A percentile compares a stretch with the other conserved stretches of the same genome.
phyloP scores from a whole-genome alignment of 2,329 filamentous ascomycete species.

The Ophiostoma quercus region DNA sequence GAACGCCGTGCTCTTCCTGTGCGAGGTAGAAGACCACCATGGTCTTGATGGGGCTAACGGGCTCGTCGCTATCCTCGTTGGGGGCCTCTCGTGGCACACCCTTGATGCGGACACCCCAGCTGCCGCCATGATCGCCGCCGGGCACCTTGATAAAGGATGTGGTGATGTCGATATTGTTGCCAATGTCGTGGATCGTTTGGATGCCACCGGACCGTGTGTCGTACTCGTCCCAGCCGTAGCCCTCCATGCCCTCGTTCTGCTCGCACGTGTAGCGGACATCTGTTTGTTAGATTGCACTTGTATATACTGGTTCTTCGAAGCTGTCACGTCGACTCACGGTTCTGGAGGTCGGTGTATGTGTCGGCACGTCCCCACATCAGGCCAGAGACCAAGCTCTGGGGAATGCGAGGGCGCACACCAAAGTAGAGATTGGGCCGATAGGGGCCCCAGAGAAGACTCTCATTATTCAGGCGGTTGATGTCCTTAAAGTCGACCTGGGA shows the following conservation, averaged over 20 bases:
- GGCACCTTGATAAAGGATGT: conserved; percentile 93
- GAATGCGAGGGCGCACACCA: conserved; percentile 74
- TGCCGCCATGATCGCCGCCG: conserved; percentile 77
- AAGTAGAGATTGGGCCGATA: conserved; percentile 95
- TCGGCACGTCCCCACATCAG: conserved; percentile 88
- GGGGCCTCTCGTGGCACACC: conserved; percentile 59
- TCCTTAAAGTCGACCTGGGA: conserved; percentile 37
- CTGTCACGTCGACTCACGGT: conserved; percentile 48
- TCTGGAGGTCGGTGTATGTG: conserved; percentile 66
- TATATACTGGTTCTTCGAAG: too few species aligned
- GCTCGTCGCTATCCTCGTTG: conserved; percentile 47
- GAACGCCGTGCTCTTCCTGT: conserved; percentile 65
- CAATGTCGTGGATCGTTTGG: conserved; percentile 85
- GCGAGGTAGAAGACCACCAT: conserved; percentile 77
- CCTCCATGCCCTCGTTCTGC: conserved; percentile 86
- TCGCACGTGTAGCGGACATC: conserved; percentile 93
- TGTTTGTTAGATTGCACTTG: conserved; percentile 35
- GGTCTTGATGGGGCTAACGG: conserved; percentile 59
- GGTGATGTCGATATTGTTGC: conserved; percentile 82
- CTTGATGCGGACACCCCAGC: conserved; percentile 85
- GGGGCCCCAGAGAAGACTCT: conserved; percentile 90
- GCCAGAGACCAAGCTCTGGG: conserved; percentile 74
- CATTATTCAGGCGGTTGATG: conserved; percentile 58
- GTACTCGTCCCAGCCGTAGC: conserved; percentile 97
- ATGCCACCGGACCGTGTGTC: conserved; percentile 81